These are phyloP conservation scores for Phellopilus nigrolimitatus DNA, from an alignment of 1,284 basidiomycete species.

Conservation along the genomic window DNA sequence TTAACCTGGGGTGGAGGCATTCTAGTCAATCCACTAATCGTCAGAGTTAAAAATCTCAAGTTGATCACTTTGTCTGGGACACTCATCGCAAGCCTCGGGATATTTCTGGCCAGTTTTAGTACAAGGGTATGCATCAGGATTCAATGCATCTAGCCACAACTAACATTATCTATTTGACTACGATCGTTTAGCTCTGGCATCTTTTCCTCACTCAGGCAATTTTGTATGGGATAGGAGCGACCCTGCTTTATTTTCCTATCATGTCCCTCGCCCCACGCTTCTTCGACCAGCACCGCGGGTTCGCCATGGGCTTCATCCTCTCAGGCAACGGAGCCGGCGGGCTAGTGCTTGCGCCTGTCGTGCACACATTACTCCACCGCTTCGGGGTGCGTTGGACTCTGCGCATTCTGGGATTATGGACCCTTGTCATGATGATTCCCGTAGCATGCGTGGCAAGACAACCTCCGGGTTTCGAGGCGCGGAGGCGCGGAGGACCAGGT, in stretches of 20 bases:
- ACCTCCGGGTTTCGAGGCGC: constrained; percentile 25
- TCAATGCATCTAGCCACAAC: too few relatives aligned
- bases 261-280: constrained; percentile 40
- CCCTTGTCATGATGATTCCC: constrained; percentile 35
- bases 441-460: constrained; percentile 33
- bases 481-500: constrained; percentile 12
- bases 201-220: constrained; percentile 40
- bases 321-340: constrained; percentile 40
- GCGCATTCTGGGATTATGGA: constrained; percentile 38
- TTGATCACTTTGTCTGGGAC: constrained; percentile 36
- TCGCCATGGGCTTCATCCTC: constrained; percentile 42
- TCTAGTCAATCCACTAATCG: constrained; percentile 39
- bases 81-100: constrained; percentile 38
- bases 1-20: constrained; percentile 46
- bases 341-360: constrained; percentile 39
- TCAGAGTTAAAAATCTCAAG: constrained; percentile 32
- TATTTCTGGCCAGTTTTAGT: constrained; percentile 37
- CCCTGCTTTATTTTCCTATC: constrained; percentile 42
- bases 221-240: constrained; percentile 40
- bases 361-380: constrained; percentile 34
- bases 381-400: constrained; percentile 36
- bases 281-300: constrained; percentile 41
- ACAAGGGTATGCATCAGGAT: constrained; percentile 34
- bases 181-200: constrained; percentile 37
- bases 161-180: background rate